Percentiles rank a stretch among this genome's conserved stretches.
Conservation (phyloP, 345 rosid species). For the Arabis hirsuta region DNA sequence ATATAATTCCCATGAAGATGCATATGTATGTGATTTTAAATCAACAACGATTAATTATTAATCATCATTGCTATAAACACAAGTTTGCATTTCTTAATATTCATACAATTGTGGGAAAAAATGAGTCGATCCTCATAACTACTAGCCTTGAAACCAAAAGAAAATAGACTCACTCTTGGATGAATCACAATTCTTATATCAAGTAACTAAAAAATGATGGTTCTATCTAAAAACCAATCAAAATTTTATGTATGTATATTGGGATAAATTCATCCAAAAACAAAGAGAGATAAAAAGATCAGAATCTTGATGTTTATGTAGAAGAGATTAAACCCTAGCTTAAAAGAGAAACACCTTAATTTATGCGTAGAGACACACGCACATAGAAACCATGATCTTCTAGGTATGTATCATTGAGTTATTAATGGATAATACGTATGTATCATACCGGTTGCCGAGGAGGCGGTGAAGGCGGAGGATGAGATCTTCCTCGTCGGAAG, state of each 20-base stretch:
- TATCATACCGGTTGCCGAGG: slow-evolving; percentile 60
- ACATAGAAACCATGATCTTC: slow-evolving; percentile 3
- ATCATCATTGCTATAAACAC: not conserved
- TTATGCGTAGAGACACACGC: slow-evolving; percentile 2
- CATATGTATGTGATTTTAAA: not conserved
- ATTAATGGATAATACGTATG: not conserved
- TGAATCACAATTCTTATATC: not conserved
- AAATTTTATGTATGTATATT: not conserved
- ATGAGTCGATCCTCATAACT: not conserved
- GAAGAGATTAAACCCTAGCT: slow-evolving; percentile 24
- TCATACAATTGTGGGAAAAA: too few relatives aligned
- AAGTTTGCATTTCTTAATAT: not conserved
- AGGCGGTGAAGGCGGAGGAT: slow-evolving; percentile 90
- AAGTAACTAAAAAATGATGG: not conserved
- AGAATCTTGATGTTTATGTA: slow-evolving; percentile 17
- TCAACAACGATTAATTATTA: not conserved
- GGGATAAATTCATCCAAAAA: not conserved
- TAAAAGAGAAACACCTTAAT: not conserved
- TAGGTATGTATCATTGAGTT: not conserved
- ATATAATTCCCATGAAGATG: not conserved
- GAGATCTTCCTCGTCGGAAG: slow-evolving; percentile 91
- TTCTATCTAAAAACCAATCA: not conserved
- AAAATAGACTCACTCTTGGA: not conserved
- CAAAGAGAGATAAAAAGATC: slow-evolving; percentile 3
- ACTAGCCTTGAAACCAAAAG: not conserved